Evolutionary conservation across 805 yeast genomes (phyloP), one percentile per base, ranked within the genome.

Genomic region (Candida yuanshanica): DNA sequence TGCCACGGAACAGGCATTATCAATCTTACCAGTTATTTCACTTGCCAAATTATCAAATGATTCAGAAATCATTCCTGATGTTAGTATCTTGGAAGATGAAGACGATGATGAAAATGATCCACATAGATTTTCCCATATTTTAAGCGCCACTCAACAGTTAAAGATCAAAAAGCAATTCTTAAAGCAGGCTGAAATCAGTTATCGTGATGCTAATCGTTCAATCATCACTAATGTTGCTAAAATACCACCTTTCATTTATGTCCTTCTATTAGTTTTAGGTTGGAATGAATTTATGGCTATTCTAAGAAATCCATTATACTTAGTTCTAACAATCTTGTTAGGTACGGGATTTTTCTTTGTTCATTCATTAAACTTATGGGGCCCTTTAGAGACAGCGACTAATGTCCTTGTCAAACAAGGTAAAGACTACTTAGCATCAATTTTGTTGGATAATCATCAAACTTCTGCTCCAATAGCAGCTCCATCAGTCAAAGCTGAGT

Each of bases 201-300:
- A 79, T 46, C 69, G 91, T 36, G 97, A 90, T 55, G 89, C 97
- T 16, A 90, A 86, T 61, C 77, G 97, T 49, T 84, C 96, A 3
- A 79, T 86, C 39, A 74, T 89, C 36, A 83, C 81, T 47, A 81
- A 83, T 36, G 75, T 79, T 11, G 78, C 95, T 1, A 80, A 82
- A 44, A 83, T 93, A 43, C 99, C 99, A 4, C 68, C 79, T 49
- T 93, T 83, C 68, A 77, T 93, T 43, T 89, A 87, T 64, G 64
- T 78, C 10, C 56, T 91, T 12, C 65, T 93, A 20, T 60, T 83
- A 2, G 79, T 85, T 4, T 68, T 93, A 18, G 99, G 99, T 9
- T 93, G 96, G 96, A 90, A 90, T 61, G 97, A 93, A 68, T 82
- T 93, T 50, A 75, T 89, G 83, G 83, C 93, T 9, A 77, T 93